Evolutionary conservation across 2,329 filamentous ascomycete genomes (phyloP).

Genomic region (Sphaerostilbella broomeana): DNA sequence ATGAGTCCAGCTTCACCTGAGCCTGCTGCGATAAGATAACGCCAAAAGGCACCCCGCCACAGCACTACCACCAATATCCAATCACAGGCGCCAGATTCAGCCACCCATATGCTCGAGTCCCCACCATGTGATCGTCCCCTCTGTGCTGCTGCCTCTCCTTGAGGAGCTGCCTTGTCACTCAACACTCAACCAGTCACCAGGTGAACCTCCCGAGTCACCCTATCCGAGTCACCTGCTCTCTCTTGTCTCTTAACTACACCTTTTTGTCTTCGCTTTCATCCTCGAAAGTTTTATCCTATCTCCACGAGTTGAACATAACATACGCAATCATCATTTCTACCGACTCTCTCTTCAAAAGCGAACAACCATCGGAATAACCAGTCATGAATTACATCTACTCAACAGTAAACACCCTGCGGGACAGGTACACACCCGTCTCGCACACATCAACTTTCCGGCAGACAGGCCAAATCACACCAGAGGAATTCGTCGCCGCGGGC

Average conservation of each 20-base stretch:
- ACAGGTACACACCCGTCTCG: constrained; percentile 81
- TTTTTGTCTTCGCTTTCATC: background rate
- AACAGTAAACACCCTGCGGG: constrained; percentile 84
- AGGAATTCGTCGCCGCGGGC: constrained; percentile 91
- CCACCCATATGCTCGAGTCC: constrained; percentile 15
- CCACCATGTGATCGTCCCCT: constrained; percentile 27
- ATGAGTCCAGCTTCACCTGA: too few species aligned
- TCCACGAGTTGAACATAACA: background rate
- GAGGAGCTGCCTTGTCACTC: constrained; percentile 4
- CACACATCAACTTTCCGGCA: constrained; percentile 89
- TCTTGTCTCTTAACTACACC: background rate
- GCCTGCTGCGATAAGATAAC: constrained; percentile 14
- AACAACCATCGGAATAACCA: background rate
- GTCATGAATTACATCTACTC: constrained; percentile 88
- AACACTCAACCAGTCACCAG: constrained; percentile 15
- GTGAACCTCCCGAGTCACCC: constrained; percentile 4
- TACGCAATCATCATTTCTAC: background rate
- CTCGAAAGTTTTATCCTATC: background rate
- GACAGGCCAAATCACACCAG: constrained; percentile 92
- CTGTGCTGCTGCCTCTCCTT: constrained; percentile 9
- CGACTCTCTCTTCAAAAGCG: background rate
- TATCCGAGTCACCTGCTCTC: background rate
- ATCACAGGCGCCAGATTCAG: constrained; percentile 8
- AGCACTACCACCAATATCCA: constrained; percentile 5
- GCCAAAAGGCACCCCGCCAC: constrained; percentile 14